Evolutionary conservation across 108 stramenopile genomes (phyloP).

Genomic region (Mediolabrus comicus): DNA sequence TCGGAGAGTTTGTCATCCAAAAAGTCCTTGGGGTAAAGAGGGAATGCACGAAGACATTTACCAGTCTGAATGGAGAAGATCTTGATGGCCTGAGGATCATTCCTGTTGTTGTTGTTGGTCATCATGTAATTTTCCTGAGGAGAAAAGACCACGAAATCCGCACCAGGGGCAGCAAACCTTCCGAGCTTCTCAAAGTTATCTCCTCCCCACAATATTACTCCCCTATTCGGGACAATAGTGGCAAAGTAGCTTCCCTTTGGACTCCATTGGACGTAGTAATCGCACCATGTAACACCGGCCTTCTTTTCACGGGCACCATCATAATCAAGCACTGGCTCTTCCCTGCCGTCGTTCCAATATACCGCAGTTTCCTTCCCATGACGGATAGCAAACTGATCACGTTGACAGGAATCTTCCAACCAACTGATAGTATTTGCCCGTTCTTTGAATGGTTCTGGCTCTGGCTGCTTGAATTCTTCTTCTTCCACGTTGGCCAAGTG

Average conservation of each 20-base stretch:
- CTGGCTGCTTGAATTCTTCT: conserved; percentile 67
- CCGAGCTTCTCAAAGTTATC: conserved; percentile 84
- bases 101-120: conserved; percentile 78
- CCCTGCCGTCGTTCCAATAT: conserved; percentile 85
- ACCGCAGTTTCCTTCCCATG: conserved; percentile 91
- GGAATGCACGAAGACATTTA: conserved; percentile 81
- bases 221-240: conserved; percentile 87
- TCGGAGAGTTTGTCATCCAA: conserved; percentile 34
- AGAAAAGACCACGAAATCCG: conserved; percentile 76
- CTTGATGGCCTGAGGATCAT: conserved; percentile 84
- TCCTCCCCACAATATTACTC: conserved; percentile 96
- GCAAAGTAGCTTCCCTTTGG: conserved; percentile 93
- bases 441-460: conserved; percentile 82
- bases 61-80: conserved; percentile 89
- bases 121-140: conserved; percentile 90
- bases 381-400: conserved; percentile 94
- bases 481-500: conserved; percentile 57
- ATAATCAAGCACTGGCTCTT: conserved; percentile 86
- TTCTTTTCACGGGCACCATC: conserved; percentile 95
- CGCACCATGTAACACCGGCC: conserved; percentile 92
- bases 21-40: conserved; percentile 67
- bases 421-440: conserved; percentile 84
- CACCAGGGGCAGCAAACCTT: conserved; percentile 88
- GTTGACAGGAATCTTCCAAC: conserved; percentile 89
- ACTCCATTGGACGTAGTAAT: conserved; percentile 92